Evolutionary conservation across 1,139 yeast genomes (phyloP).

Genomic region (Spathaspora sp.): DNA sequence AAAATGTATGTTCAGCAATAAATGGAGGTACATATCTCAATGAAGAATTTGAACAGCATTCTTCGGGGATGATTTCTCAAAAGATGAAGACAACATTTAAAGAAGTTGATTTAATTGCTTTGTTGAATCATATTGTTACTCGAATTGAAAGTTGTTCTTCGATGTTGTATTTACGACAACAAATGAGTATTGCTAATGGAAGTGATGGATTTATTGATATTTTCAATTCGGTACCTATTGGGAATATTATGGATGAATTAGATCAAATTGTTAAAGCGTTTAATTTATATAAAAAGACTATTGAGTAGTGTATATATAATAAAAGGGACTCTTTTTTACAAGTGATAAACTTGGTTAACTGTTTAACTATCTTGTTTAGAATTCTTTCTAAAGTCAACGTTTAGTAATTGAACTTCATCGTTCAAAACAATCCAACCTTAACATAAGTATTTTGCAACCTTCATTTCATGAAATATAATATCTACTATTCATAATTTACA

Average conservation of each 20-base stretch:
- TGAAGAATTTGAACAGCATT: slow-evolving; percentile 26
- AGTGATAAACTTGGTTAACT: too few relatives aligned
- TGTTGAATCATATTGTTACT: slow-evolving; percentile 62
- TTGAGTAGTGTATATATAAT: slow-evolving; percentile 1
- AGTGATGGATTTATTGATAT: slow-evolving; percentile 24
- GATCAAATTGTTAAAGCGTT: slow-evolving; percentile 15
- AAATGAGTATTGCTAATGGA: slow-evolving; percentile 25
- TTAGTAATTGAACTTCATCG: too few relatives aligned
- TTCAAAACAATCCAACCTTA: too few relatives aligned
- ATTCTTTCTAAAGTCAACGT: too few relatives aligned
- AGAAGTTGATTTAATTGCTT: slow-evolving; percentile 41
- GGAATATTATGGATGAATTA: slow-evolving; percentile 29
- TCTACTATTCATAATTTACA: too few relatives aligned
- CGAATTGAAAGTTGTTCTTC: slow-evolving; percentile 59
- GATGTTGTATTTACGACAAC: slow-evolving; percentile 34
- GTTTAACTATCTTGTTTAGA: too few relatives aligned
- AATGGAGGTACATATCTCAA: slow-evolving; percentile 28
- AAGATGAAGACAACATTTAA: slow-evolving; percentile 25
- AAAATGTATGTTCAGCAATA: slow-evolving; percentile 42
- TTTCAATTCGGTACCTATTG: slow-evolving; percentile 21
- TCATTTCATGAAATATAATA: too few relatives aligned
- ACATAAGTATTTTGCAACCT: too few relatives aligned
- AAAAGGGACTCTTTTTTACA: too few relatives aligned
- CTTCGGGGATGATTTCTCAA: slow-evolving; percentile 26
- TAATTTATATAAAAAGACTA: slow-evolving; percentile 7